Evolutionary conservation across 345 rosid species (phyloP).

Genomic region (Ceriops zippeliana): DNA sequence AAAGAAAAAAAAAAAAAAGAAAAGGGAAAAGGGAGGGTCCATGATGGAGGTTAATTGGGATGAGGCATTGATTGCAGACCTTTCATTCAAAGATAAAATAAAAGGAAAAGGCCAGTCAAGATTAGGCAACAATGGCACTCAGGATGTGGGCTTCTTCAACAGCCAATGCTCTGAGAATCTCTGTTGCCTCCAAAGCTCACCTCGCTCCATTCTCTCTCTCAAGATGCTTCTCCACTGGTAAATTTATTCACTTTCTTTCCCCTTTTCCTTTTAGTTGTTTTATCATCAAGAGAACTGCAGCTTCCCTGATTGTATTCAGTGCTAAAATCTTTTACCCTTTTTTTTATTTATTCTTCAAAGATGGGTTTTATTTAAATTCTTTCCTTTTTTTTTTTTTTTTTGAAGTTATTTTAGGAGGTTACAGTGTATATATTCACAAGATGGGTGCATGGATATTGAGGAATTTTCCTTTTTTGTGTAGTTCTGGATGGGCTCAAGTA

Average conservation of each 20-base stretch:
- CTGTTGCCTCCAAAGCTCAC: slow-evolving; percentile 45
- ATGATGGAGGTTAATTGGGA: slow-evolving; percentile 25
- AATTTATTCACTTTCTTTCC: not conserved
- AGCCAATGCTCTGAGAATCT: slow-evolving; percentile 75
- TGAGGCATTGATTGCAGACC: slow-evolving; percentile 77
- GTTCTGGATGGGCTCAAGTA: slow-evolving; percentile 92
- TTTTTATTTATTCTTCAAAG: not conserved
- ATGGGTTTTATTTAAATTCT: not conserved
- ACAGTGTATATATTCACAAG: no score
- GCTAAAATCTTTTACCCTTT: not conserved
- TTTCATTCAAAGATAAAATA: slow-evolving; percentile 59
- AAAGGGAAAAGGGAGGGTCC: no score
- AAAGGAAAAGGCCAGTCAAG: slow-evolving; percentile 2
- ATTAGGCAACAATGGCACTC: slow-evolving; percentile 54
- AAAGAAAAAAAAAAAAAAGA: no score
- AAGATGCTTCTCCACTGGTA: slow-evolving; percentile 83
- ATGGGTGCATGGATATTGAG: no score
- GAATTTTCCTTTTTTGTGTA: slow-evolving; percentile 20
- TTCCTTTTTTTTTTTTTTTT: no score
- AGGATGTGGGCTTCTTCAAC: slow-evolving; percentile 97
- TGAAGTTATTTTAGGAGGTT: not conserved
- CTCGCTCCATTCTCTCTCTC: slow-evolving; percentile 55
- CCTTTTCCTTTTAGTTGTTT: not conserved
- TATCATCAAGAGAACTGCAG: not conserved
- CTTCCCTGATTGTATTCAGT: not conserved